Conservation (phyloP, 2,329 filamentous ascomycete genomes). For the Microdochium paspali region DNA sequence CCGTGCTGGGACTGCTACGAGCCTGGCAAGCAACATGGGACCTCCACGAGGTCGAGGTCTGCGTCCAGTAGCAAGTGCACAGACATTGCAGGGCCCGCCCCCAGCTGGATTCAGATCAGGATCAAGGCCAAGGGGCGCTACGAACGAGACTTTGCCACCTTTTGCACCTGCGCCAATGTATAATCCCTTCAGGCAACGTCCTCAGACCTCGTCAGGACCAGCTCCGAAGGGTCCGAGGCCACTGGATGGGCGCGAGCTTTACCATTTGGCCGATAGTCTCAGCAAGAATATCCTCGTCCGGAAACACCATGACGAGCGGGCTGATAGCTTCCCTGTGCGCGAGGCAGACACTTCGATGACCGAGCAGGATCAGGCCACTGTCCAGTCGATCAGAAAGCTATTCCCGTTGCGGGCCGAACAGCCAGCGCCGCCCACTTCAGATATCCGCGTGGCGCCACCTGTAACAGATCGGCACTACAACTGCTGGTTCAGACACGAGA, state of each 20-base stretch:
- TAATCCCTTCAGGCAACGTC: background rate
- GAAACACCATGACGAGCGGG: background rate
- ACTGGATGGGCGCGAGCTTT: background rate
- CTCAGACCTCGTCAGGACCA: background rate
- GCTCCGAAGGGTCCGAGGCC: background rate
- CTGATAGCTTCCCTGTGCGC: background rate
- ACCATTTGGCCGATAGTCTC: background rate
- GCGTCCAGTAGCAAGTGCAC: background rate
- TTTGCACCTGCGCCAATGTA: background rate
- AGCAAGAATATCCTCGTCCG: background rate
- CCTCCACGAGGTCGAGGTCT: background rate
- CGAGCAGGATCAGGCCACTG: background rate
- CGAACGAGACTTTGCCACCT: background rate
- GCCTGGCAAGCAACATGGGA: background rate
- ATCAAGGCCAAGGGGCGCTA: background rate
- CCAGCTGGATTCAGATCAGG: background rate
- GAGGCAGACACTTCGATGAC: background rate
- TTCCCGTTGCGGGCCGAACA: slow-evolving; percentile 10
- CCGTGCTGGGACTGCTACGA: background rate
- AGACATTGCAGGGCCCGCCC: background rate
- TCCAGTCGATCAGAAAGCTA: slow-evolving; percentile 20
- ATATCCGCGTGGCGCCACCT: slow-evolving; percentile 24
- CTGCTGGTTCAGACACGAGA: slow-evolving; percentile 38
- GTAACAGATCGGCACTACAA: slow-evolving; percentile 28
- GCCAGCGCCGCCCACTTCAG: slow-evolving; percentile 5